Conservation (phyloP, 2,329 filamentous ascomycete genomes). For the Camillea tinctor region DNA sequence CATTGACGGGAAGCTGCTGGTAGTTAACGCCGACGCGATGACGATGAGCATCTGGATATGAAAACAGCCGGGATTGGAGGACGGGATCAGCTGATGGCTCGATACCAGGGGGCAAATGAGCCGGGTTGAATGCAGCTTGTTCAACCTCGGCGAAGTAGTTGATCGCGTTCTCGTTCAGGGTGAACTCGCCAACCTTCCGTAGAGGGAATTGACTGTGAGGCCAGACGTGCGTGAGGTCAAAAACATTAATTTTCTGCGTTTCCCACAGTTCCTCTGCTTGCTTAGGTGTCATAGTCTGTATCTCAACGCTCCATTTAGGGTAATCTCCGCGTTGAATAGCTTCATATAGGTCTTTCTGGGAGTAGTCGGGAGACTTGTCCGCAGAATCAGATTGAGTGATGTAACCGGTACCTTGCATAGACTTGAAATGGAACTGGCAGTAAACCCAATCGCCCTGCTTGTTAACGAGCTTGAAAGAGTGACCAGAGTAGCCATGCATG, state of each 20-base stretch:
- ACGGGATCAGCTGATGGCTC: constrained; percentile 70
- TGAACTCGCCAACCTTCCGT: constrained; percentile 59
- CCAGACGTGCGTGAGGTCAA: constrained; percentile 71
- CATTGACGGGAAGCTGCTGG: constrained; percentile 55
- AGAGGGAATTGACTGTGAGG: constrained; percentile 62
- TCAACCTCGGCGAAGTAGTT: constrained; percentile 73
- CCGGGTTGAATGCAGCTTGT: constrained; percentile 67
- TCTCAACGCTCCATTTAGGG: constrained; percentile 62
- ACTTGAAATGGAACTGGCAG: constrained; percentile 63
- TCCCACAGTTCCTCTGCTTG: constrained; percentile 51
- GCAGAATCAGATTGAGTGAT: constrained; percentile 59
- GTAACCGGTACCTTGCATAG: constrained; percentile 61
- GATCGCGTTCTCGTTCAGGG: constrained; percentile 61
- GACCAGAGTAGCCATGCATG: constrained; percentile 67
- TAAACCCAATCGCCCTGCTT: constrained; percentile 65
- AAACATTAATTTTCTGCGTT: constrained; percentile 60
- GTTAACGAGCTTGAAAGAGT: constrained; percentile 67
- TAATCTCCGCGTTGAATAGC: constrained; percentile 60
- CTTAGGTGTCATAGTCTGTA: constrained; percentile 59
- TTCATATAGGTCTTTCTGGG: constrained; percentile 63
- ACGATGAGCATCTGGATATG: constrained; percentile 65
- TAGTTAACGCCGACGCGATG: constrained; percentile 58
- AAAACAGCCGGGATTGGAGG: constrained; percentile 68
- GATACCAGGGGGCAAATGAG: constrained; percentile 65
- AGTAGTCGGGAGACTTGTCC: constrained; percentile 59